Base-by-base conservation (phyloP, 73 alveolate genomes). In the Urostyla sp. region DNA sequence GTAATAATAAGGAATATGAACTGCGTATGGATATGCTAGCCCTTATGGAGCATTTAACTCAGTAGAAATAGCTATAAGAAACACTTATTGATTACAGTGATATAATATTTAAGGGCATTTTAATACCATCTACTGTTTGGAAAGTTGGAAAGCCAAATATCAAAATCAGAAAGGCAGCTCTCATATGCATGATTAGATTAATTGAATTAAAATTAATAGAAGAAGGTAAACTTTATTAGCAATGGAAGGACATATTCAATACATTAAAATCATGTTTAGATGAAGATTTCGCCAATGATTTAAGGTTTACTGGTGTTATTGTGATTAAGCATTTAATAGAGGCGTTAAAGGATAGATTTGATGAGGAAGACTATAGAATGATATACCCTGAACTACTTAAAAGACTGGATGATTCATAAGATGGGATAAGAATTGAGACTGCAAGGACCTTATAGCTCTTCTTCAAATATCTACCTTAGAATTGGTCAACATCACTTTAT, bases 261-360 rank as follows among this genome's bases (percentile, higher is more conserved):
- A 93, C 88, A 51, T 79, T 96, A 34, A 96, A 96, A 85, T 69
- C 92, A 0, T 91, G 98, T 38, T 80, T 96, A 54, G 97, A 92
- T 32, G 99, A 96, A 79, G 99, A 96, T 77, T 96, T 97, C 97
- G 98, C 98, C 54, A 93, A 97, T 5, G 99, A 96, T 67, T 80
- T 96, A 55, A 84, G 99, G 72, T 96, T 85, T 79, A 91, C 98
- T 38, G 76, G 96, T 0, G 88, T 92, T 27, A 94, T 91, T 76
- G 76, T 96, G 61, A 77, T 91, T 23, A 91, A 90, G 60, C 51
- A 67, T 32, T 84, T 94, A 82, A 77, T 94, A 1, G 58, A 59
- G 56, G 81, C 83, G 36, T 55, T 88, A 18, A 75, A 91, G 40
- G 91, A 67, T 35, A 61, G 61, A n/a, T 80, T 92, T 46, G 92